These are phyloP conservation scores for Coemansia sp. DNA, from an alignment of 192 early-diverging fungal species.

Conservation along the genomic window DNA sequence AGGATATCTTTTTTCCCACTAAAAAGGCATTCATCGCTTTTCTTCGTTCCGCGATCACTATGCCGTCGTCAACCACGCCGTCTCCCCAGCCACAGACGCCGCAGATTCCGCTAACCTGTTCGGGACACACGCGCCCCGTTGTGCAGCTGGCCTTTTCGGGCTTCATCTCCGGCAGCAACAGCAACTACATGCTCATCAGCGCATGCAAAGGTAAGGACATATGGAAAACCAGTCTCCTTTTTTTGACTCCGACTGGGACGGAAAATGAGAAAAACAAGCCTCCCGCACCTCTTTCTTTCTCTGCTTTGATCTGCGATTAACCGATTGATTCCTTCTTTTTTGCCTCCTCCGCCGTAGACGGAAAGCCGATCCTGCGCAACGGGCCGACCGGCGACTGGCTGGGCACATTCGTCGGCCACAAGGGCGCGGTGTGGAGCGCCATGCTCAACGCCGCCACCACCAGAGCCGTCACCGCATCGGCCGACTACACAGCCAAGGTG, in stretches of 20 bases:
- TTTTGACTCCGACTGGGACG: neutral
- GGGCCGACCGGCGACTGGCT: constrained; percentile 93
- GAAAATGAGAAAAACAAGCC: neutral
- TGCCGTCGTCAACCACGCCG: constrained; percentile 35
- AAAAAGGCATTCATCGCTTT: no score
- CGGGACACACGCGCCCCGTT: constrained; percentile 88
- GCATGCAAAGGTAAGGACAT: constrained; percentile 72
- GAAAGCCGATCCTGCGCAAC: constrained; percentile 83
- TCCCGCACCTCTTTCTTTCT: neutral
- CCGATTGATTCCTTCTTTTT: neutral
- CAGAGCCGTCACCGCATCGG: constrained; percentile 89
- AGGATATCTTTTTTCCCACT: no score
- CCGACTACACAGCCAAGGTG: constrained; percentile 87
- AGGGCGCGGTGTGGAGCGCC: constrained; percentile 91
- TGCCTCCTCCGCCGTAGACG: constrained; percentile 54
- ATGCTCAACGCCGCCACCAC: constrained; percentile 73
- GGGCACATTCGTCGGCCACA: constrained; percentile 87
- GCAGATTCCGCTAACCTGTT: constrained; percentile 81
- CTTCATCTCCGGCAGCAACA: constrained; percentile 66
- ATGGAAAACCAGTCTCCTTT: neutral
- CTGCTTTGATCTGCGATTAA: neutral
- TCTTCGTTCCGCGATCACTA: neutral
- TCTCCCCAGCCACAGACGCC: constrained; percentile 18
- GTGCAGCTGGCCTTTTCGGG: constrained; percentile 84
- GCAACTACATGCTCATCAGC: constrained; percentile 77